Base-by-base conservation (phyloP, 169 alveolate genomes). In the Toxoplasma gondii region DNA sequence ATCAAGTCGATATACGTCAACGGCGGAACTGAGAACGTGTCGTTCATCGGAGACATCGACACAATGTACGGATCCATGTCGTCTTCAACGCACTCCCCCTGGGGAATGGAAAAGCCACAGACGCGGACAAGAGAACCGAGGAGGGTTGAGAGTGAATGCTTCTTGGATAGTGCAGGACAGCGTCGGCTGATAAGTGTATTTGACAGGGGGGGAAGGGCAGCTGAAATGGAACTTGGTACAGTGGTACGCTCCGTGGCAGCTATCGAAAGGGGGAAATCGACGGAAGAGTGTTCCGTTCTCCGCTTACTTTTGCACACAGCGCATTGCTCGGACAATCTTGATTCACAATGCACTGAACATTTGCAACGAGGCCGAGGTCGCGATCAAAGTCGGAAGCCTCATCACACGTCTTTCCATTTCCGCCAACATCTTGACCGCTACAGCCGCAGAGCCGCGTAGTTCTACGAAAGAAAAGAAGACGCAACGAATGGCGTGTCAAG, bases 401-500 rank as follows among this genome's bases (percentile, higher is more conserved):
- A 69, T 96, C 97, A 83, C 97, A 96, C 64, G 94, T 96, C 41
- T 87, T 94, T 17, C 97, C 97, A 80, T 95, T 94, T 54, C 97
- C 96, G 0, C 97, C 97, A 88, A 94, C 93, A 49, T 95, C 97
- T 41, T 91, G 96, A n/a, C 97, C 97, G 86, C 96, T 94, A 54
- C 97, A 96, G 9, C 97, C 97, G 93, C 97, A 96, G 34, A 96
- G 94, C 19, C 97, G 95, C 31, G 94, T 95, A 7, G 96, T 95
- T 17, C 97, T 92, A 93, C 39, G 49, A 34, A 24, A 80, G 58
- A 49, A 12, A 49, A 49, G 58, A 4, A 49, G 19, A 69, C 31
- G 81, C n/a, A 69, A 69, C 31, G 38, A 17, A 17, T 29, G 81
- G 19, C n/a, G 31, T 27, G 88, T 1, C 43, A 24, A n/a, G 49